Percentiles rank a stretch among this genome's conserved stretches.
These are phyloP conservation scores for Paecilomyces sp. DNA, from an alignment of 2,329 filamentous ascomycete genomes.

Conservation along the genomic window DNA sequence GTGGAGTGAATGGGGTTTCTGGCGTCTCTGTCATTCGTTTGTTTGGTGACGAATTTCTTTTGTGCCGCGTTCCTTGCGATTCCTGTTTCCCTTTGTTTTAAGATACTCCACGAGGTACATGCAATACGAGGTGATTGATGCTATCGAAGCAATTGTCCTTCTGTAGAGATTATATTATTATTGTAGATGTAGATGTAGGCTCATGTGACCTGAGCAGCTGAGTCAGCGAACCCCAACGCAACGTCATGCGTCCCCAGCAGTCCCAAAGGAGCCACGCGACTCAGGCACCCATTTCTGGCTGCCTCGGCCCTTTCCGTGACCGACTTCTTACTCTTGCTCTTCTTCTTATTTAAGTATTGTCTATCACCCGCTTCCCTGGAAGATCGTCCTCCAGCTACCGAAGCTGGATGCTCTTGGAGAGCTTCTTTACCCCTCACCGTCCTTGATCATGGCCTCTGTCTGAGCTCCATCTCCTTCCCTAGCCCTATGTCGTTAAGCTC, in stretches of 20 bases:
- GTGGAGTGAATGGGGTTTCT: neutral
- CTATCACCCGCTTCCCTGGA: too few relatives aligned
- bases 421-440: neutral
- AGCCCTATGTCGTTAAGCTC: neutral
- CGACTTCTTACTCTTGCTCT: neutral
- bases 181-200: too few relatives aligned
- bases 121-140: neutral
- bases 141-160: neutral
- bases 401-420: neutral
- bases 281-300: slow-evolving; percentile 12
- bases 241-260: slow-evolving; percentile 1
- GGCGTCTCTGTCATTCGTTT: neutral
- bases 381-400: neutral
- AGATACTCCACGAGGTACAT: slow-evolving; percentile 4
- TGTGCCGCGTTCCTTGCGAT: neutral
- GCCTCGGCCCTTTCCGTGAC: slow-evolving; percentile 4
- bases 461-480: neutral
- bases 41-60: neutral
- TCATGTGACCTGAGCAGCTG: neutral
- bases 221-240: slow-evolving; percentile 9
- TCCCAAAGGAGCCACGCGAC: slow-evolving; percentile 6
- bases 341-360: neutral
- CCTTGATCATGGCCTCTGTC: neutral
- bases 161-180: too few relatives aligned
- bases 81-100: neutral